phyloP scores from a whole-genome alignment of 805 yeast genomes.

The Cyberlindnera saturnus region DNA sequence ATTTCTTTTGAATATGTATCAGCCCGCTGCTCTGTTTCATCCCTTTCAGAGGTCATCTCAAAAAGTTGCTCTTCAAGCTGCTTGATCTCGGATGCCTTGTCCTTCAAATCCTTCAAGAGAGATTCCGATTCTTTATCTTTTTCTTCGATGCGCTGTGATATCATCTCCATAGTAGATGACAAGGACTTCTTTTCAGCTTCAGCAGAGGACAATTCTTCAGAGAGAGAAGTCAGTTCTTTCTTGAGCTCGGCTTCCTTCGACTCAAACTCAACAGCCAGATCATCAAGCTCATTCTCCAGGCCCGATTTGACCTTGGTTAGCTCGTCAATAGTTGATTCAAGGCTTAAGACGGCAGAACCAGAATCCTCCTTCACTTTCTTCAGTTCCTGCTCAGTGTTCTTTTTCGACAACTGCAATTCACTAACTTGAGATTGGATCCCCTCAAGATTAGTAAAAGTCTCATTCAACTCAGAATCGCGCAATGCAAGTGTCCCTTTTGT shows the following conservation, averaged over 20 bases:
- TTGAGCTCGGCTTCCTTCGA: conserved; percentile 24
- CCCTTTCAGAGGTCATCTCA: conserved; percentile 1
- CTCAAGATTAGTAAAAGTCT: no score
- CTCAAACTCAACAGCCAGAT: conserved; percentile 23
- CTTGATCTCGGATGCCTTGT: conserved; percentile 8
- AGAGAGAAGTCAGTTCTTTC: conserved; percentile 19
- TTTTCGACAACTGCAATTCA: not conserved
- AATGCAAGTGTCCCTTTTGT: no score
- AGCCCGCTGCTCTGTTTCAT: not conserved
- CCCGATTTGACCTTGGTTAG: conserved; percentile 1
- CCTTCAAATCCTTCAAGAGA: conserved; percentile 9
- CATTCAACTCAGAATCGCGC: no score
- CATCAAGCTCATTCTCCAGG: conserved; percentile 22
- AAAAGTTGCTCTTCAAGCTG: conserved; percentile 1
- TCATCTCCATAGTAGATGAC: conserved; percentile 26
- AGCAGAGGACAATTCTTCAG: conserved; percentile 22
- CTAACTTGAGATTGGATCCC: no score
- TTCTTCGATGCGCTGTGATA: conserved; percentile 27
- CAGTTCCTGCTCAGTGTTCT: conserved; percentile 1
- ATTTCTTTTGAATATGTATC: not conserved
- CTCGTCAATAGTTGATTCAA: conserved; percentile 4
- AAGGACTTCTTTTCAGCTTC: conserved; percentile 29
- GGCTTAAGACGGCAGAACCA: not conserved
- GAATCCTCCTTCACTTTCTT: not conserved
- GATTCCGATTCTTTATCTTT: conserved; percentile 20